Evolutionary conservation across 208 protist genomes (phyloP), one percentile per base, ranked within the genome.

Genomic region (Trypanosomatidae sp.): DNA sequence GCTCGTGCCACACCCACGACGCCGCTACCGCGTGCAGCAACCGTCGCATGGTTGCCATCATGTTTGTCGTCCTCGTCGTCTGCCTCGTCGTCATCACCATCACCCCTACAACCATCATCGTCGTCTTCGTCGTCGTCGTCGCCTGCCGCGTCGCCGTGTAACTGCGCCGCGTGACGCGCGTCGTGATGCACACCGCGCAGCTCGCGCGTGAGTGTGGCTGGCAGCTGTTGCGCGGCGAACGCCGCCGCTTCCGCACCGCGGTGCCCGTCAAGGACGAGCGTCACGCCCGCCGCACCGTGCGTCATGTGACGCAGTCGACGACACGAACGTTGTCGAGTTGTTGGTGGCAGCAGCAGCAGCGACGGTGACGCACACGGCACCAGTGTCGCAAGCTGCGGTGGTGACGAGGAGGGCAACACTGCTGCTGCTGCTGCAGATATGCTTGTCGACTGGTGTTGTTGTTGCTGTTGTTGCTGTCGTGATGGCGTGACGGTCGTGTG

Each of bases 231-330:
- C 6, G 35, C 32, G 18, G 33, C 46, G 21, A 63, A 57, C 28
- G 13, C 10, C 11, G 50, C 58, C 2, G 58, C 58, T 23, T 53
- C 18, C 7, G 27, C 13, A 16, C 64, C 64, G 41, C 52, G 48
- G 21, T 71, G 64, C 16, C 64, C 64, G 38, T 71, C 64, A 2
- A 71, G 49, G 53, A 33, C 3, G 40, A 25, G 8, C 40, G 13
- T 26, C 42, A 43, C 7, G 28, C n/a, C 30, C n/a, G n/a, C 30
- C n/a, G 30, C 30, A 35, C 30, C 30, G 11, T 35, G n/a, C n/a
- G 11, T 11, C 11, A 35, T 35, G 11, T 11, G n/a, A n/a, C 30
- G n/a, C 30, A 35, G 30, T n/a, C n/a, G 11, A 35, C 30, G 11
- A 35, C 11, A 35, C 30, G n/a, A 35, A n/a, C 30, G n/a, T 15